Evolutionary conservation across 352 stramenopile genomes (phyloP).

Genomic region (Pythium brachiatum): DNA sequence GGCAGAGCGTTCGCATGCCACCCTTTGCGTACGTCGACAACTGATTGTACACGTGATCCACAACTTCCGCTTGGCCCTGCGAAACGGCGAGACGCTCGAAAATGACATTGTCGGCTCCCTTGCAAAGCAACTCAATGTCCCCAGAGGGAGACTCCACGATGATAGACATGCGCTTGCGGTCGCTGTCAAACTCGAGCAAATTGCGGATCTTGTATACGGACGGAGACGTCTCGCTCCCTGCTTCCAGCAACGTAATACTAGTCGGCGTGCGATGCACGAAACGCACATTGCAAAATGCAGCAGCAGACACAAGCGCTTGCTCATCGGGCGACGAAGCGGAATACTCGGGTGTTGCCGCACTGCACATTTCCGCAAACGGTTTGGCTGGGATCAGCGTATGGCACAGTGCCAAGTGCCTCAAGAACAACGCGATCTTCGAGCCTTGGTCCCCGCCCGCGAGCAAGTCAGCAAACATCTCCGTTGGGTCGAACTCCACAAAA

Average conservation of each 20-base stretch:
- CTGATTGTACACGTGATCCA: slow-evolving; percentile 50
- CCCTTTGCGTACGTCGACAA: slow-evolving; percentile 62
- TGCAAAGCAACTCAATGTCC: slow-evolving; percentile 65
- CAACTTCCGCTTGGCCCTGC: slow-evolving; percentile 1
- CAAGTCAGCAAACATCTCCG: slow-evolving; percentile 61
- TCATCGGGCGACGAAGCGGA: slow-evolving; percentile 83
- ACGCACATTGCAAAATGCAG: slow-evolving; percentile 71
- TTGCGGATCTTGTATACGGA: slow-evolving; percentile 89
- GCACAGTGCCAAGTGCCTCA: slow-evolving; percentile 77
- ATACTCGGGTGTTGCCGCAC: slow-evolving; percentile 69
- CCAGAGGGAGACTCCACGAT: slow-evolving; percentile 82
- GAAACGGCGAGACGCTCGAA: slow-evolving; percentile 49
- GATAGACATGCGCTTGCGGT: slow-evolving; percentile 97
- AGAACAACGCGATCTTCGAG: slow-evolving; percentile 49
- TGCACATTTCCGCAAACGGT: slow-evolving; percentile 66
- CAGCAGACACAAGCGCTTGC: slow-evolving; percentile 71
- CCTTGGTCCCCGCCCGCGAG: slow-evolving; percentile 35
- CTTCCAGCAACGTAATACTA: slow-evolving; percentile 53
- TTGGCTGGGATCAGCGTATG: slow-evolving; percentile 80
- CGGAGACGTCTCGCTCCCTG: slow-evolving; percentile 26
- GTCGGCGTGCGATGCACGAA: slow-evolving; percentile 73
- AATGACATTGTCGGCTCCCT: slow-evolving; percentile 83
- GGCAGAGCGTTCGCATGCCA: slow-evolving; percentile 78
- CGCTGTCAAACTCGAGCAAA: slow-evolving; percentile 96
- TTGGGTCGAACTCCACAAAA: slow-evolving; percentile 75